Base-by-base conservation (phyloP, 169 alveolate genomes). In the Cyclospora cayetanensis region DNA sequence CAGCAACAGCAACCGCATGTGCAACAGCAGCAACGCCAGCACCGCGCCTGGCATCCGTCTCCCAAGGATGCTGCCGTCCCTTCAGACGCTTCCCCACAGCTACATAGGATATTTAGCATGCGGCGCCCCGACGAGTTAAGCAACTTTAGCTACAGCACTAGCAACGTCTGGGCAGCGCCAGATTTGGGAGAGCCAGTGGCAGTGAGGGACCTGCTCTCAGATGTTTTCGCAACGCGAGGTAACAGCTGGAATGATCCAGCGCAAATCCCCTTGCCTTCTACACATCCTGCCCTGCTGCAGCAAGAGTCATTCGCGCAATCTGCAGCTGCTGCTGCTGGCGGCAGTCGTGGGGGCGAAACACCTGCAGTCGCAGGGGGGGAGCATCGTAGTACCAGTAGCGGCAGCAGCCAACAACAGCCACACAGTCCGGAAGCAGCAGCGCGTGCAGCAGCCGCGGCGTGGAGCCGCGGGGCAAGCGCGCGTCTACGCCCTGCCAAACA, bases 321-420 rank as follows among this genome's bases (percentile, higher is more conserved):
- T 52, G 89, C 74, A 31, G 70, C 66, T 9, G 11, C 89, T 50
- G 34, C 89, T 52, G 89, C 35, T 52, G 68, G 29, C 7, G 87
- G 83, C 31, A 18, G 34, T 2, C 20, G 83, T 15, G 22, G 50
- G 83, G 55, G 34, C 83, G 18, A 37, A 5, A 25, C 34, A 53
- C n/a, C 9, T 39, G 83, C 55, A 70, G 83, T 35, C 43, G 46
- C 83, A 70, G 55, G 55, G 83, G 25, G 83, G 83, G 53, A 70
- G 83, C 83, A n/a, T n/a, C n/a, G n/a, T n/a, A n/a, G n/a, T n/a
- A n/a, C n/a, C n/a, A 76, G 86, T 41, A 70, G 55, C 1, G 39
- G 86, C 86, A 76, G 86, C 86, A 76, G 86, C 86, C 86, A 39
- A 65, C 86, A 76, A 65, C 86, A 43, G 86, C 60, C 7, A 11